These are phyloP conservation scores for Pythium folliculosum DNA, from an alignment of 352 stramenopile species.

Conservation along the genomic window DNA sequence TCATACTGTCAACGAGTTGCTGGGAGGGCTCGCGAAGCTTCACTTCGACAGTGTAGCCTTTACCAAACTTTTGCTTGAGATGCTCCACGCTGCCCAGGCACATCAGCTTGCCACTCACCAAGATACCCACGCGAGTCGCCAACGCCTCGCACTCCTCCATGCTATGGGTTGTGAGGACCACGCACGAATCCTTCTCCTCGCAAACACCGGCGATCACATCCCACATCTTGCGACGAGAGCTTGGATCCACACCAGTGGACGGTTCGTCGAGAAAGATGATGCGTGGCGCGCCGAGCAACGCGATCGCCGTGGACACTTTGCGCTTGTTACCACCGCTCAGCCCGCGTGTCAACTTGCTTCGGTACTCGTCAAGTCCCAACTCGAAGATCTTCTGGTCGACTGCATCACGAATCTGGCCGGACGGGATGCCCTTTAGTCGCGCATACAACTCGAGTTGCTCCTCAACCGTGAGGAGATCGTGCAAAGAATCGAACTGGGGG, in stretches of 20 bases:
- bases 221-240: conserved; percentile 95
- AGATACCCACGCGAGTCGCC: conserved; percentile 93
- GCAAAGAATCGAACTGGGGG: conserved; percentile 89
- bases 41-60: conserved; percentile 92
- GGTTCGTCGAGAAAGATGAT: conserved; percentile 93
- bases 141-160: conserved; percentile 96
- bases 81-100: conserved; percentile 91
- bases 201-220: conserved; percentile 86
- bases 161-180: conserved; percentile 94
- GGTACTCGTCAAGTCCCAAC: conserved; percentile 68
- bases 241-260: conserved; percentile 94
- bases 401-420: conserved; percentile 24
- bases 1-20: conserved; percentile 30
- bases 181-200: conserved; percentile 67
- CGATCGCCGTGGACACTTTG: conserved; percentile 91
- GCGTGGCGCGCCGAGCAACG: conserved; percentile 91
- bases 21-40: conserved; percentile 44
- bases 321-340: conserved; percentile 92
- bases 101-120: conserved; percentile 73
- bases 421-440: conserved; percentile 85
- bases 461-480: conserved; percentile 79
- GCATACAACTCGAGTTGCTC: conserved; percentile 91
- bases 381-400: conserved; percentile 62
- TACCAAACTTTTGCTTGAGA: conserved; percentile 95
- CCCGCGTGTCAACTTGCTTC: conserved; percentile 62